These are phyloP conservation scores for Senna siamea DNA, from an alignment of 306 rosid genomes.

Conservation along the genomic window DNA sequence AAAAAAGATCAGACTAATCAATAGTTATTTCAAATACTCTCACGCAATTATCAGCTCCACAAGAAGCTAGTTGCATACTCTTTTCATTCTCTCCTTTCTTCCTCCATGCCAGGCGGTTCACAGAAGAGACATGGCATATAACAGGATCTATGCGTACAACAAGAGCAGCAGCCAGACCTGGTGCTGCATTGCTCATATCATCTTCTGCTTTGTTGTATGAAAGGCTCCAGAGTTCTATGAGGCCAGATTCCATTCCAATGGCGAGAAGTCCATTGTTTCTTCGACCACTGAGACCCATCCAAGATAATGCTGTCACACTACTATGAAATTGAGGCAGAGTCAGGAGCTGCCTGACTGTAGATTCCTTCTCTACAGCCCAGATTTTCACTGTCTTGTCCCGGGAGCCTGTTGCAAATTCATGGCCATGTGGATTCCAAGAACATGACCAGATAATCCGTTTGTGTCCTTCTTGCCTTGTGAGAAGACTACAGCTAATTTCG, in stretches of 20 bases:
- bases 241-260: slow-evolving; percentile 91
- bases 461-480: slow-evolving; percentile 85
- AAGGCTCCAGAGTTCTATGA: slow-evolving; percentile 81
- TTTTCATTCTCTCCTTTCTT: slow-evolving; percentile 51
- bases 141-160: slow-evolving; percentile 53
- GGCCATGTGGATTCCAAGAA: slow-evolving; percentile 87
- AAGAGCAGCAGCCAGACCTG: slow-evolving; percentile 47
- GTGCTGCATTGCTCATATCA: slow-evolving; percentile 37
- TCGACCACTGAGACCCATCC: slow-evolving; percentile 48
- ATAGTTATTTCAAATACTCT: slow-evolving; percentile 74
- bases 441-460: slow-evolving; percentile 97
- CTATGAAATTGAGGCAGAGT: slow-evolving; percentile 66
- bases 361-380: slow-evolving; percentile 62
- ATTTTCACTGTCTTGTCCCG: slow-evolving; percentile 86
- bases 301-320: slow-evolving; percentile 85
- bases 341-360: slow-evolving; percentile 58
- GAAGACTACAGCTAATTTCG: slow-evolving; percentile 60
- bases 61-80: slow-evolving; percentile 79
- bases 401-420: slow-evolving; percentile 94
- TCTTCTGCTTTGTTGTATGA: slow-evolving; percentile 49
- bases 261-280: slow-evolving; percentile 68
- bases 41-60: slow-evolving; percentile 87
- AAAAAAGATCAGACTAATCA: slow-evolving; percentile 21
- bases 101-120: slow-evolving; percentile 80
- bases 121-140: slow-evolving; percentile 79